Evolutionary conservation across 2,329 filamentous ascomycete genomes (phyloP), one percentile per base, ranked within the genome.

Genomic region (Microdochium trichocladiopsis): DNA sequence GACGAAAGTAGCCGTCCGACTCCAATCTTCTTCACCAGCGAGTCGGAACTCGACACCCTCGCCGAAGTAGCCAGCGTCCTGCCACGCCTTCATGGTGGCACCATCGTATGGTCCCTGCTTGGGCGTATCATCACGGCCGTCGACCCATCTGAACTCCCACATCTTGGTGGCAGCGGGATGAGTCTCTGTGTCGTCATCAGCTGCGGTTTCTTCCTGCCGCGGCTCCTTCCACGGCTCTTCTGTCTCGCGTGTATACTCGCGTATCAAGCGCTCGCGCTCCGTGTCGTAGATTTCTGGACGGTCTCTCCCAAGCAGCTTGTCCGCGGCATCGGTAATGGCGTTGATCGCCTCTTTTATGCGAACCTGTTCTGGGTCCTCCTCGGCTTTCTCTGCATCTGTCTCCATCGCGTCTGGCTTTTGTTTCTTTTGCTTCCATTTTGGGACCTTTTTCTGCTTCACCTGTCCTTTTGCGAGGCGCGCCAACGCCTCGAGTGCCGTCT

Each of bases 121-220:
- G 48, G 82, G 79, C 11, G 82, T 89, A 25, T 83, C 87, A 63
- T 96, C 93, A 41, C 91, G 79, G 18, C 89, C 90, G 66, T 96
- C 91, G 37, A 84, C 86, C 94, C 94, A 99, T 53, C 90, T 81
- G 67, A 90, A 99, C 69, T 97, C 89, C 92, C 93, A 99, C 76
- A 82, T 80, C 55, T 61, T 72, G 49, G 47, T 56, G 18, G 50
- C 60, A 52, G 60, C 51, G 55, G 56, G 60, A 53, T 52, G 57
- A 22, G 51, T 51, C 25, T 55, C 48, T 45, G 58, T 52, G n/a
- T 55, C 52, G 22, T 56, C 52, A 23, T 51, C 60, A 31, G 62
- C 62, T 18, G 63, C 65, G 23, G 68, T 63, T 48, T 63, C 60
- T 47, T 66, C 62, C 41, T 61, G 63, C 41, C 63, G 56, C n/a